These are phyloP conservation scores for Ambrosiella xylebori DNA, from an alignment of 2,329 filamentous ascomycete genomes.

Conservation along the genomic window DNA sequence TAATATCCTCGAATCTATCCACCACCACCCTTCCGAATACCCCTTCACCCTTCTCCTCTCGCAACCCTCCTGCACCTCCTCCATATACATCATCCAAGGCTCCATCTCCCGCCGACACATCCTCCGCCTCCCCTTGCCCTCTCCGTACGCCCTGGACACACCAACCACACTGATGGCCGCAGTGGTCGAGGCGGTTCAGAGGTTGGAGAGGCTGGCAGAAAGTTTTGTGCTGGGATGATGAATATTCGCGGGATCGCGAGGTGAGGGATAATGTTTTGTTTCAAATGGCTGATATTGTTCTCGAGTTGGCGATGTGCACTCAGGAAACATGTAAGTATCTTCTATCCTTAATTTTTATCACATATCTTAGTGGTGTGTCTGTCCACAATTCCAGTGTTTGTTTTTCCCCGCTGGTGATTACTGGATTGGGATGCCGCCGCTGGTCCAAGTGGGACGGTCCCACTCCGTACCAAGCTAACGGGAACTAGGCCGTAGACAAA, in stretches of 20 bases:
- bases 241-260: not conserved
- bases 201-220: constrained; percentile 5
- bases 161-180: not conserved
- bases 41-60: constrained; percentile 1
- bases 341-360: not conserved
- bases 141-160: not conserved
- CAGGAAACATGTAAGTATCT: constrained; percentile 11
- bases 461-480: not conserved
- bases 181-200: no score
- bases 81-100: constrained; percentile 9
- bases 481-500: constrained; percentile 6
- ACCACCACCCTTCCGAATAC: constrained; percentile 4
- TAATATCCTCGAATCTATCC: constrained; percentile 11
- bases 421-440: no score
- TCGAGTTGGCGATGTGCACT: constrained; percentile 11
- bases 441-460: no score
- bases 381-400: not conserved
- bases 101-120: constrained; percentile 4
- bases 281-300: constrained; percentile 11
- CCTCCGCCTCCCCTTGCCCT: constrained; percentile 3
- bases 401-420: no score
- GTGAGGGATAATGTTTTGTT: constrained; percentile 6
- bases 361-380: not conserved
- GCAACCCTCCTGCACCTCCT: not conserved
- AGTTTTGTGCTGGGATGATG: constrained; percentile 5